phyloP scores from a whole-genome alignment of 805 yeast genomes.

The Spathaspora passalidarum region DNA sequence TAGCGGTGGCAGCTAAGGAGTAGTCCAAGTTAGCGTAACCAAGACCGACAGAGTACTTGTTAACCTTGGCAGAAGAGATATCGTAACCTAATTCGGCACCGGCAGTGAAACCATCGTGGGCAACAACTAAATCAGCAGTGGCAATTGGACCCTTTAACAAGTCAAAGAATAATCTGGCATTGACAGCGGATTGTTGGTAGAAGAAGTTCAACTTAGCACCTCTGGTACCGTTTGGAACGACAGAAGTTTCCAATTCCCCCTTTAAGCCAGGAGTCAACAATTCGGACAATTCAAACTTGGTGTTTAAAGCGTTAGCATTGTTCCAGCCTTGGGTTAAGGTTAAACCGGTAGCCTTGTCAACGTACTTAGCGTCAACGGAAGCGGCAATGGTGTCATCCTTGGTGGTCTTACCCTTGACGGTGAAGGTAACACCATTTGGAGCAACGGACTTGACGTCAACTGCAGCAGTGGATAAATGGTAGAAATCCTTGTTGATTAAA shows the following conservation, averaged over 20 bases:
- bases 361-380: constrained; percentile 84
- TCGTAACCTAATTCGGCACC: constrained; percentile 98
- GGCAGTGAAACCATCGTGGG: constrained; percentile 94
- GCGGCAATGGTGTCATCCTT: constrained; percentile 83
- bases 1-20: constrained; percentile 80
- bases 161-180: constrained; percentile 93
- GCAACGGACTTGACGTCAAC: constrained; percentile 90
- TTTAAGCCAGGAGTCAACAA: constrained; percentile 93
- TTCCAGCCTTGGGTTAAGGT: constrained; percentile 98
- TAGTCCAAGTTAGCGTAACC: constrained; percentile 90
- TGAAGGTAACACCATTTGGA: constrained; percentile 94
- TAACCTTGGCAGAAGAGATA: constrained; percentile 85
- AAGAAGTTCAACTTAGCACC: constrained; percentile 85
- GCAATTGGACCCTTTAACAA: constrained; percentile 93
- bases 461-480: constrained; percentile 83
- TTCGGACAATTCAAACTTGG: constrained; percentile 90
- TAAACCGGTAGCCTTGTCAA: constrained; percentile 89
- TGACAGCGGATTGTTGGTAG: constrained; percentile 89
- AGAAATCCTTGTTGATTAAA: constrained; percentile 87
- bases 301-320: constrained; percentile 85
- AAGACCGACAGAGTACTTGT: constrained; percentile 89
- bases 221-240: constrained; percentile 81
- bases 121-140: constrained; percentile 90
- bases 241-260: constrained; percentile 84
- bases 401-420: constrained; percentile 86